These are phyloP conservation scores for Raphanus hybrid DNA, from an alignment of 441 rosid species.

Conservation along the genomic window DNA sequence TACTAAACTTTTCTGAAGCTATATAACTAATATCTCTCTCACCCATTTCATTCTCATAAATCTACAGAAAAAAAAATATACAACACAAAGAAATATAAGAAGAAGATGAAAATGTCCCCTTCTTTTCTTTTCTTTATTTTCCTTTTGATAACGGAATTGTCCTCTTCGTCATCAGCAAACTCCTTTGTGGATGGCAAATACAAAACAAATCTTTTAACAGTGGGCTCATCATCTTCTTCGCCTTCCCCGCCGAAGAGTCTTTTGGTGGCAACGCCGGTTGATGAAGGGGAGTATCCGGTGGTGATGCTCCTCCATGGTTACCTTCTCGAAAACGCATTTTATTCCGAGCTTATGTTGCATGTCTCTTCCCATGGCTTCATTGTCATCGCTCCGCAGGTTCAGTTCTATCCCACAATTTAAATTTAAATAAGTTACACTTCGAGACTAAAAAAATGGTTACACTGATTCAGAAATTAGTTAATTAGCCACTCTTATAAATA, in stretches of 20 bases:
- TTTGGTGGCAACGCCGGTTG: neutral
- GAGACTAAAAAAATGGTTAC: too few relatives aligned
- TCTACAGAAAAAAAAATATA: neutral
- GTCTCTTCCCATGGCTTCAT: slow-evolving; percentile 11
- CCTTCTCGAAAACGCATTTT: neutral
- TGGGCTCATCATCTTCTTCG: neutral
- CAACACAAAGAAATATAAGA: neutral
- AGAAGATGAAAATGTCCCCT: neutral
- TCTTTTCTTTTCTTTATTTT: neutral
- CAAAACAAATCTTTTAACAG: neutral
- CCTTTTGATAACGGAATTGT: neutral
- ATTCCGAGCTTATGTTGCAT: slow-evolving; percentile 2
- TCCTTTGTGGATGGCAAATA: neutral
- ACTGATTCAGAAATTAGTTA: neutral
- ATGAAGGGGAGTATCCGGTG: neutral
- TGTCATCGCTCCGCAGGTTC: slow-evolving; percentile 6
- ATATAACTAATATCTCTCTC: neutral
- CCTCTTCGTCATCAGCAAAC: neutral
- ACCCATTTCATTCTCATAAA: neutral
- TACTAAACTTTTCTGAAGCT: neutral
- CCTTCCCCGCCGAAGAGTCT: neutral
- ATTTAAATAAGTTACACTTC: neutral
- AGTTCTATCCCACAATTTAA: neutral
- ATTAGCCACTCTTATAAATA: neutral
- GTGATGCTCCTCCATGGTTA: slow-evolving; percentile 11